These are phyloP conservation scores for Nematocida sp. DNA, from an alignment of 371 early-diverging fungal genomes.

Conservation along the genomic window DNA sequence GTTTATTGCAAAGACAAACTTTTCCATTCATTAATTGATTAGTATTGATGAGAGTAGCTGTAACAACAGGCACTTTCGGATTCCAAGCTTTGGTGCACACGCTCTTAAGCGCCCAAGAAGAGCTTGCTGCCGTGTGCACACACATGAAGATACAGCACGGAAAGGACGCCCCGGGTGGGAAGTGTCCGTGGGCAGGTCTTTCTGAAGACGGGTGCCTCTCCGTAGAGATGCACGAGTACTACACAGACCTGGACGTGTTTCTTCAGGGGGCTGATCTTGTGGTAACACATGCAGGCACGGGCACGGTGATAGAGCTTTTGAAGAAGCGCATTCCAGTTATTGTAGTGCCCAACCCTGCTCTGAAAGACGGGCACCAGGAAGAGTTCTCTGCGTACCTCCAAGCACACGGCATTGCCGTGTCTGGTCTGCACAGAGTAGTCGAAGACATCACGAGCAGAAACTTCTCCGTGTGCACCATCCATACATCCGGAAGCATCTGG, in stretches of 20 bases:
- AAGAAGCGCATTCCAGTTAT: neutral
- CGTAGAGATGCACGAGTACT: neutral
- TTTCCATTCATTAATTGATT: neutral
- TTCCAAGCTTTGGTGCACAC: neutral
- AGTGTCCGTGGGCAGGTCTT: no score
- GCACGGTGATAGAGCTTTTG: slow-evolving; percentile 11
- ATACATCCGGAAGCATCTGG: neutral
- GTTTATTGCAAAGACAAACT: no score
- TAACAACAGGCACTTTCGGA: slow-evolving; percentile 32
- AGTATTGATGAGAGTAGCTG: slow-evolving; percentile 16
- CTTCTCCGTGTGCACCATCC: neutral
- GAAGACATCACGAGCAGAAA: neutral
- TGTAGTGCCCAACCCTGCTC: slow-evolving; percentile 12
- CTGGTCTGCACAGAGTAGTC: neutral
- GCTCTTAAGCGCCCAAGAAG: neutral
- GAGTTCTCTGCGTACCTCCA: neutral
- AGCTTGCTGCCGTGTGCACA: neutral
- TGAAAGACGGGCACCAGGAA: slow-evolving; percentile 21
- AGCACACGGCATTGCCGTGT: neutral
- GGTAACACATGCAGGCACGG: slow-evolving; percentile 32
- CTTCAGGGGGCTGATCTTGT: neutral
- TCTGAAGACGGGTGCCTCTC: neutral
- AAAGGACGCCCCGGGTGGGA: no score
- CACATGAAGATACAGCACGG: slow-evolving; percentile 23
- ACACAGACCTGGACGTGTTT: neutral